These are phyloP conservation scores for Jatropha podagrica DNA, from an alignment of 441 rosid genomes.

Conservation along the genomic window DNA sequence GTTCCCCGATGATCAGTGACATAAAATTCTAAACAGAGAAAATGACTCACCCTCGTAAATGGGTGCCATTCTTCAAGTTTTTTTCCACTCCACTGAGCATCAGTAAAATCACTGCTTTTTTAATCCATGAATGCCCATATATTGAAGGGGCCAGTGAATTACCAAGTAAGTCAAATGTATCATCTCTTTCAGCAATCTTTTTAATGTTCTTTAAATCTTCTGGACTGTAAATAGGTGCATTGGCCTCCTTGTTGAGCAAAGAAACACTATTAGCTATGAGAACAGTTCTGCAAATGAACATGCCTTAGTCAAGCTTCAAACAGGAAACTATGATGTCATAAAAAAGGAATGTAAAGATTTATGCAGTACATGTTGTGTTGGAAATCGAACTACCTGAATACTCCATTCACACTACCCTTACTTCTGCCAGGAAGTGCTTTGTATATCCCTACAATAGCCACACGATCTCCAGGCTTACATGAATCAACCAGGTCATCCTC, in stretches of 20 bases:
- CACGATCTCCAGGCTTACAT: slow-evolving; percentile 99
- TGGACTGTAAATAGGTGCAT: slow-evolving; percentile 83
- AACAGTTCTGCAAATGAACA: slow-evolving; percentile 63
- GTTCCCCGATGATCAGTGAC: slow-evolving; percentile 6
- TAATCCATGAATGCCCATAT: slow-evolving; percentile 96
- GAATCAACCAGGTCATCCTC: slow-evolving; percentile 98
- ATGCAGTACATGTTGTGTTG: background rate
- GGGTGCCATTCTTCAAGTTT: slow-evolving; percentile 93
- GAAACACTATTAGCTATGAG: slow-evolving; percentile 86
- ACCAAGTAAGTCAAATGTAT: slow-evolving; percentile 84
- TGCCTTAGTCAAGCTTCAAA: slow-evolving; percentile 23
- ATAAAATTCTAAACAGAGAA: background rate
- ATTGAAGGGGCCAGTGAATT: slow-evolving; percentile 96
- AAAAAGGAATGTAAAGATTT: slow-evolving; percentile 7
- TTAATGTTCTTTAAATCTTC: slow-evolving; percentile 79
- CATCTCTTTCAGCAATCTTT: slow-evolving; percentile 85
- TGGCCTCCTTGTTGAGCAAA: slow-evolving; percentile 94
- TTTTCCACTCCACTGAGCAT: slow-evolving; percentile 98
- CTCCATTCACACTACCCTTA: slow-evolving; percentile 97
- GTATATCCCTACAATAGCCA: slow-evolving; percentile 83
- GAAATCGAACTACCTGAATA: slow-evolving; percentile 64
- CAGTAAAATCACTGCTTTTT: slow-evolving; percentile 89
- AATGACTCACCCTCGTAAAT: slow-evolving; percentile 81
- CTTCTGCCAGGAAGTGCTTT: slow-evolving; percentile 95
- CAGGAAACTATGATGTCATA: slow-evolving; percentile 12